Conservation (phyloP, 352 stramenopile genomes). For the Peronospora destructor region DNA sequence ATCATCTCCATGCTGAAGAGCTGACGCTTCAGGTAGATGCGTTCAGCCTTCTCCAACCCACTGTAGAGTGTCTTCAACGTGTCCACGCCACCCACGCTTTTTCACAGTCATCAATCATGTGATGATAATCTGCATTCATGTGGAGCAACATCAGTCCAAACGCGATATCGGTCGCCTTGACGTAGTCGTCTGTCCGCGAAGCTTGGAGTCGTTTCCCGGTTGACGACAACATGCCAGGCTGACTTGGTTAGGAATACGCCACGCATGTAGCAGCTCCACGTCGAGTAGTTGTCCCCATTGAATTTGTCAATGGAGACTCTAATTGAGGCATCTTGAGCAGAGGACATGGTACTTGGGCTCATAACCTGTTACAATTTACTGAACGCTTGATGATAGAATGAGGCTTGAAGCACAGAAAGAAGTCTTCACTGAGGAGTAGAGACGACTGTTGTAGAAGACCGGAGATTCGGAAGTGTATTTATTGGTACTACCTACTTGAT, state of each 20-base stretch:
- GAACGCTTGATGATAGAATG: too few relatives aligned
- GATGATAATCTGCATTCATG: conserved; percentile 22
- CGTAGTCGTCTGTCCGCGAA: conserved; percentile 14
- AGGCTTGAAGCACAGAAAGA: too few relatives aligned
- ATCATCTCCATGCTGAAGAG: conserved; percentile 7
- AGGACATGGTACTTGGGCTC: conserved; percentile 18
- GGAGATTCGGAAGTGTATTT: too few relatives aligned
- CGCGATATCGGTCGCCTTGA: conserved; percentile 21
- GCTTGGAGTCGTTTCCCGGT: too few relatives aligned
- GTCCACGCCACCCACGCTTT: conserved; percentile 19
- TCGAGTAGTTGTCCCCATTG: conserved; percentile 6
- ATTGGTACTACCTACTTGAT: too few relatives aligned
- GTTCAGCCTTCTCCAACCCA: conserved; percentile 15
- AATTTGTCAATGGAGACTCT: conserved; percentile 12
- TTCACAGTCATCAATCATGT: conserved; percentile 20
- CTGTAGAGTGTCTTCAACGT: conserved; percentile 7
- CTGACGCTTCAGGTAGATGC: conserved; percentile 23
- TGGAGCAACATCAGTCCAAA: conserved; percentile 26
- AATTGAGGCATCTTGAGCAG: conserved; percentile 4
- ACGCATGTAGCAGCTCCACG: too few relatives aligned
- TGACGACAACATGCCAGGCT: too few relatives aligned
- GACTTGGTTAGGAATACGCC: too few relatives aligned
- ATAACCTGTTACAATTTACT: too few relatives aligned
- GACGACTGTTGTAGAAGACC: too few relatives aligned
- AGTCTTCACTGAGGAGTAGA: too few relatives aligned